These are phyloP conservation scores for Mimosa pudica DNA, from an alignment of 306 rosid species.

Conservation along the genomic window DNA sequence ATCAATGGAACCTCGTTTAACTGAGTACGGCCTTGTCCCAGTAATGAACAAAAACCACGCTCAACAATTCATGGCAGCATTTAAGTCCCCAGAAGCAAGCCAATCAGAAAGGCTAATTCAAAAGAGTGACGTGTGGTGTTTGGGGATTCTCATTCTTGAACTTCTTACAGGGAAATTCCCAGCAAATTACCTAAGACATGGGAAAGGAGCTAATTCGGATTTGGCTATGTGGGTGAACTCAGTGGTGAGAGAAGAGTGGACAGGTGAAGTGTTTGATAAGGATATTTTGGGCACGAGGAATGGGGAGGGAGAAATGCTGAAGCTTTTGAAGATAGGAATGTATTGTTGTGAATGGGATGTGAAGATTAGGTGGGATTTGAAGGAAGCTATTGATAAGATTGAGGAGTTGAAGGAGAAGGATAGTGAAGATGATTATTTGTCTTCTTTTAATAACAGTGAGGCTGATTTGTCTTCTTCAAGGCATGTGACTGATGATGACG, in stretches of 20 bases:
- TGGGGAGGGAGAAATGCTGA: conserved; percentile 66
- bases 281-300: conserved; percentile 45
- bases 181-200: conserved; percentile 55
- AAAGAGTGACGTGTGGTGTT: conserved; percentile 71
- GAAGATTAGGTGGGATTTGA: conserved; percentile 62
- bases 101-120: conserved; percentile 33
- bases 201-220: conserved; percentile 52
- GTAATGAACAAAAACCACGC: conserved; percentile 56
- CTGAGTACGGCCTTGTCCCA: conserved; percentile 61
- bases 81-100: conserved; percentile 61
- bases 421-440: conserved; percentile 33
- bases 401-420: conserved; percentile 64
- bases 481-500: conserved; percentile 49
- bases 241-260: conserved; percentile 75
- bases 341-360: conserved; percentile 60
- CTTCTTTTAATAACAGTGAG: conserved; percentile 41
- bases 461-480: conserved; percentile 40
- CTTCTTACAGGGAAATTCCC: conserved; percentile 71
- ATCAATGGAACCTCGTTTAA: conserved; percentile 46
- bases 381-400: conserved; percentile 57
- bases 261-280: conserved; percentile 65
- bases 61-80: conserved; percentile 62
- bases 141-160: conserved; percentile 74
- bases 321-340: conserved; percentile 71
- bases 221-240: conserved; percentile 70